Base-by-base conservation (phyloP, 2,329 filamentous ascomycete genomes). In the Trichoderma lentiforme region DNA sequence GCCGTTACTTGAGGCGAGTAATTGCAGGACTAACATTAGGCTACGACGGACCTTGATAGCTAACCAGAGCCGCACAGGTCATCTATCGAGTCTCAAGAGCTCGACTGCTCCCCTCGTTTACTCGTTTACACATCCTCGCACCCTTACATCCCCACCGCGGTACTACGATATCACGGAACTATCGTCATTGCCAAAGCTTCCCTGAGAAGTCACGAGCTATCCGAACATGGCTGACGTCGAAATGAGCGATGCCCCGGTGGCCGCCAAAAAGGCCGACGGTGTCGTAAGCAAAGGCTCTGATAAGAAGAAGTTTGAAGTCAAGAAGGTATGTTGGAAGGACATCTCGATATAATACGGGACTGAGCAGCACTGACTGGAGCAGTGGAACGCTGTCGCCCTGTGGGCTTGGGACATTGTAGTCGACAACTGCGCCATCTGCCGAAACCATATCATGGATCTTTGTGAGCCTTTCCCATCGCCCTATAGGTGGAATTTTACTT, bases 351-450 rank as follows among this genome's bases (percentile, higher is more conserved):
- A 6, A 2, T 9, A 11, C n/a, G 7, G 9, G 28, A n/a, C 18
- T 18, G 4, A 21, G 32, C n/a, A 57, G 39, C 28, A 30, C 71
- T 75, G 63, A 75, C 71, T 24, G 66, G 2, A 74, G 57, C 79
- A 98, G 95, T 99, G 96, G 96, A 98, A 98, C 78, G 96, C 96
- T 0, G 96, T 99, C 66, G 95, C 96, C 53, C 88, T 99, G 2
- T 99, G 96, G 96, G 96, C 96, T 0, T 99, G 96, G 96, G 96
- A 99, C 81, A 99, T 99, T 73, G 95, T 98, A 36, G 96, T 99
- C 73, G 96, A 99, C 84, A 99, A 99, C 88, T 99, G 96, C 81
- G 96, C 96, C 78, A 99, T 99, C 81, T 99, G 96, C 87, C 90
- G 96, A 81, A 99, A 99, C 82, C 96, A 99, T 82, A 99, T 99